phyloP scores from a whole-genome alignment of 768 basidiomycete genomes.

The Pholiota conissans region DNA sequence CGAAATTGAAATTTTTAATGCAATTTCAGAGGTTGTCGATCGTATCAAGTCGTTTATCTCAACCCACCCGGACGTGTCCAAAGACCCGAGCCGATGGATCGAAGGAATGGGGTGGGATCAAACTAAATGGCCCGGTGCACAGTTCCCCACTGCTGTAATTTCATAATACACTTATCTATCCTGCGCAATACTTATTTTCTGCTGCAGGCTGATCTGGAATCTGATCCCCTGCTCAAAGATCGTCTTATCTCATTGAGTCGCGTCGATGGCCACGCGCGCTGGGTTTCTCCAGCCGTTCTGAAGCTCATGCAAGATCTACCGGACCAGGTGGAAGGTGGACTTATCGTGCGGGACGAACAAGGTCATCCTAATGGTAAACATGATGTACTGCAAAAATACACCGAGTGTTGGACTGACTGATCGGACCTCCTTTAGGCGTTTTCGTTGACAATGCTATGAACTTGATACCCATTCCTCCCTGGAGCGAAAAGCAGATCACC shows the following conservation, averaged over 20 bases:
- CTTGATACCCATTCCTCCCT: conserved; percentile 66
- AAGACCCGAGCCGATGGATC: conserved; percentile 66
- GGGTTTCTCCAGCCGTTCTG: conserved; percentile 80
- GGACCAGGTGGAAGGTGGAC: conserved; percentile 64
- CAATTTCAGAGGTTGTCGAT: conserved; percentile 56
- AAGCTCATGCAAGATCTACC: conserved; percentile 65
- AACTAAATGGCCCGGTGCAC: conserved; percentile 63
- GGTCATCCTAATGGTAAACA: conserved; percentile 78
- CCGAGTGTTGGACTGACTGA: neutral
- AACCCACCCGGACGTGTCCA: conserved; percentile 52
- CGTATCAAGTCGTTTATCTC: conserved; percentile 60
- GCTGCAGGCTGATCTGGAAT: conserved; percentile 67
- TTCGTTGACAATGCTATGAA: conserved; percentile 89
- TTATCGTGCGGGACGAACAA: conserved; percentile 60
- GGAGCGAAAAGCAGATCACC: conserved; percentile 58
- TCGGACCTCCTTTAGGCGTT: conserved; percentile 44
- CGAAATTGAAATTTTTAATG: neutral
- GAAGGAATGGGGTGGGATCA: conserved; percentile 95
- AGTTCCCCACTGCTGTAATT: conserved; percentile 74
- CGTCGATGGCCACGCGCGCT: conserved; percentile 83
- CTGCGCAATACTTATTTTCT: no score
- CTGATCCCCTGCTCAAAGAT: conserved; percentile 63
- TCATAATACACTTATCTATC: no score
- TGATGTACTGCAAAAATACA: neutral
- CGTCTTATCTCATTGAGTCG: conserved; percentile 74